A percentile compares a stretch with the other conserved stretches of the same genome.
phyloP scores from a whole-genome alignment of 352 stramenopile genomes.

The Globisporangium barbulae region DNA sequence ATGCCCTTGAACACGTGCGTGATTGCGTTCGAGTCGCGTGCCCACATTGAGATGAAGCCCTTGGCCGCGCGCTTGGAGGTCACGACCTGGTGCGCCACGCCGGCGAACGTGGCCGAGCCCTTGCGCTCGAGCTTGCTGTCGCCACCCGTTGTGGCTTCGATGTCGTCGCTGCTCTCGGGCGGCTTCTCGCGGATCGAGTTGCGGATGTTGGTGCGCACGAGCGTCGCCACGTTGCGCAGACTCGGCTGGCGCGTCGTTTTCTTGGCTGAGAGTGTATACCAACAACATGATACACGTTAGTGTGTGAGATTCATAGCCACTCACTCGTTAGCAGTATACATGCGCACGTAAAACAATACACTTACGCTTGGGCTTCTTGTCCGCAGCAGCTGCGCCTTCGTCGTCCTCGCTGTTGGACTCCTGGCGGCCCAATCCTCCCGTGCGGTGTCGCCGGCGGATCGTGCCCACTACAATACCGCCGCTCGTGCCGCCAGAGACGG shows the following conservation, averaged over 20 bases:
- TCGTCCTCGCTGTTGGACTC: constrained; percentile 37
- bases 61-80: constrained; percentile 60
- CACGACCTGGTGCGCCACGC: constrained; percentile 73
- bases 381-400: not conserved
- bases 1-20: constrained; percentile 78
- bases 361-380: constrained; percentile 18
- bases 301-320: too few species aligned
- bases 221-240: constrained; percentile 58
- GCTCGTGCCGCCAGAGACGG: not conserved
- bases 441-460: constrained; percentile 14
- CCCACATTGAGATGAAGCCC: constrained; percentile 79
- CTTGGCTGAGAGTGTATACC: constrained; percentile 21
- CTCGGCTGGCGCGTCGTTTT: constrained; percentile 34
- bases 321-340: not conserved
- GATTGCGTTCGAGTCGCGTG: constrained; percentile 34
- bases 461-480: constrained; percentile 14
- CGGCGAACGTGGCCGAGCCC: constrained; percentile 49
- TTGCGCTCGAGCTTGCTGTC: constrained; percentile 20
- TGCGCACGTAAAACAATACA: not conserved
- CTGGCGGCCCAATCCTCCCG: constrained; percentile 8
- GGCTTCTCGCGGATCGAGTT: constrained; percentile 23
- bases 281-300: constrained; percentile 1
- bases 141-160: not conserved
- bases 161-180: constrained; percentile 6
- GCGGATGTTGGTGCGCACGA: constrained; percentile 60